phyloP scores from a whole-genome alignment of 2,329 filamentous ascomycete genomes.

The Fusarium sp. region DNA sequence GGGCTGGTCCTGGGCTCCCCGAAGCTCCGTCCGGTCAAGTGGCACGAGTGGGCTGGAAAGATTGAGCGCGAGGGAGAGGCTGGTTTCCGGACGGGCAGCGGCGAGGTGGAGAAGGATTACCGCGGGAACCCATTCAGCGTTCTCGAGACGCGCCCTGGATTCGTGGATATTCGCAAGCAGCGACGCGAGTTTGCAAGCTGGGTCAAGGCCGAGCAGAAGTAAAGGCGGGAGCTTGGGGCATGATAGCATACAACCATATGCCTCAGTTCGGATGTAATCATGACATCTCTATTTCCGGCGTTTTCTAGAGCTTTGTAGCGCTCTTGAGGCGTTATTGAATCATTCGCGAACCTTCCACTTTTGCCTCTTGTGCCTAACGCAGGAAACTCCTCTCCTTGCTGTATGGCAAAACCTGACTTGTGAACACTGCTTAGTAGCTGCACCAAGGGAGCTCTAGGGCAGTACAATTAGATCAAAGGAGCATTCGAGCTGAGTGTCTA shows the following conservation, averaged over 20 bases:
- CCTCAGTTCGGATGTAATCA: background rate
- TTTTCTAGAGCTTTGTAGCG: background rate
- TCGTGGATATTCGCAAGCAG: constrained; percentile 88
- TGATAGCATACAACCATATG: background rate
- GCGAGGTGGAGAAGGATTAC: constrained; percentile 77
- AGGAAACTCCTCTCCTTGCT: background rate
- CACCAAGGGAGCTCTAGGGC: background rate
- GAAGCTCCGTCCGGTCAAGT: constrained; percentile 85
- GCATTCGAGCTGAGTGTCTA: background rate
- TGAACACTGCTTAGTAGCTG: background rate
- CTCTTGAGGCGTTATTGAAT: background rate
- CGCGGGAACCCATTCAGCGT: constrained; percentile 82
- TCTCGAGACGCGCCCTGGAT: constrained; percentile 84
- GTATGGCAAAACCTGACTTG: background rate
- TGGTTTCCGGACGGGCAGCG: constrained; percentile 67
- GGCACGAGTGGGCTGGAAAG: constrained; percentile 84
- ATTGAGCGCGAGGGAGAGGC: constrained; percentile 80
- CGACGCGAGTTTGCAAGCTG: constrained; percentile 83
- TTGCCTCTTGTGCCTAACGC: too few species aligned
- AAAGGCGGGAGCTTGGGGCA: constrained; percentile 29
- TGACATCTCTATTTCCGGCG: background rate
- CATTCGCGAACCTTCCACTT: background rate
- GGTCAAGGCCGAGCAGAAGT: constrained; percentile 60
- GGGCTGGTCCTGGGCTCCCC: constrained; percentile 85
- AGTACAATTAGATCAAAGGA: background rate